Base-by-base conservation (phyloP, 1,284 basidiomycete genomes). In the Heterobasidion annosum region DNA sequence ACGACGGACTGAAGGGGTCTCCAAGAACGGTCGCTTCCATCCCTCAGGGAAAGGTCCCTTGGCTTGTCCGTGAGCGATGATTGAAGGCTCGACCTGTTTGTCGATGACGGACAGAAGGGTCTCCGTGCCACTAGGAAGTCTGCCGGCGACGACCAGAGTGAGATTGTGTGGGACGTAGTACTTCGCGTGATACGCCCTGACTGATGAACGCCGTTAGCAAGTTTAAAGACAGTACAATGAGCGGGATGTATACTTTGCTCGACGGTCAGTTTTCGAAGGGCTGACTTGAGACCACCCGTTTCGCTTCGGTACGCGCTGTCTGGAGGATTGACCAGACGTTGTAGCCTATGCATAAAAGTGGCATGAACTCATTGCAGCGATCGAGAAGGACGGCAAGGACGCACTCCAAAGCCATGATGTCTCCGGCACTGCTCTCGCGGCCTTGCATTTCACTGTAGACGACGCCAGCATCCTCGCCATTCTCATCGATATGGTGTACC, bases 361-460 rank as follows among this genome's bases (percentile, higher is more conserved):
- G 9, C 16, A 15, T 13, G 12, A 10, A 25, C 42, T 8, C 16
- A 19, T 25, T 48, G 33, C 37, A 34, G 54, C 37, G 35, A 19
- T 46, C 25, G 34, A 51, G 50, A 34, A n/a, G 8, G 46, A 35
- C 12, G 49, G 13, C 34, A 35, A 45, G 51, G 9, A 71, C 75
- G 54, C 63, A 93, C 91, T 82, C 73, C 47, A 96, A 78, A 51
- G 86, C 83, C 89, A 98, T 95, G 45, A 98, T 74, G 72, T 98
- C 93, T 12, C 83, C 85, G 0, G 90, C 82, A 4, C 90, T 92
- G 65, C 98, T 98, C 73, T 99, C 90, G 50, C 96, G 81, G 0
- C 93, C 97, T 73, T 99, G 96, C 97, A 99, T 99, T 73, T 96
- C 91, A 63, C 88, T 92, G 68, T 95, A 98, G 33, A 99, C 97